These are phyloP conservation scores for Ophiostoma triangulosporum DNA, from an alignment of 2,329 filamentous ascomycete genomes.

Conservation along the genomic window DNA sequence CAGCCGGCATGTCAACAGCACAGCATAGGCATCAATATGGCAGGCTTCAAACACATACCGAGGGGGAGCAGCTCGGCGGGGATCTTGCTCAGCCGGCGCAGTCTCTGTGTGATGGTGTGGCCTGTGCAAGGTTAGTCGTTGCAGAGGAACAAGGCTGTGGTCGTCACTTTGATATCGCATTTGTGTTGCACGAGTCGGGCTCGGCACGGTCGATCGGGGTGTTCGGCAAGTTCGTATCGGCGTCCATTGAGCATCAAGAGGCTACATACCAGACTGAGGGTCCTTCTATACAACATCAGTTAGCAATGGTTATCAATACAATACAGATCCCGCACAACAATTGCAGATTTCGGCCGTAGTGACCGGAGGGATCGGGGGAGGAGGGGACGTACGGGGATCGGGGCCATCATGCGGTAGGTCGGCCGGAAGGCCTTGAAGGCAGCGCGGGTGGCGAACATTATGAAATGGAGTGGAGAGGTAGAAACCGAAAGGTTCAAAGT, in stretches of 20 bases:
- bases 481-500: neutral
- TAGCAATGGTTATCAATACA: neutral
- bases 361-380: neutral
- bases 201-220: neutral
- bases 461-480: neutral
- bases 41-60: slow-evolving; percentile 57
- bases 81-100: slow-evolving; percentile 78
- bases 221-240: neutral
- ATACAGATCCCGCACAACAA: neutral
- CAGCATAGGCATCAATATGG: no score
- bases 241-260: neutral
- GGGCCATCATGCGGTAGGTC: slow-evolving; percentile 52
- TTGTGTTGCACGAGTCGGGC: neutral
- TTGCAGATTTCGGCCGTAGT: neutral
- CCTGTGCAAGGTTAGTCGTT: slow-evolving; percentile 36
- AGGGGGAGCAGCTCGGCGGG: slow-evolving; percentile 91
- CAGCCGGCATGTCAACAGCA: neutral
- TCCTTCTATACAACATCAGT: slow-evolving; percentile 38
- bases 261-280: slow-evolving; percentile 18
- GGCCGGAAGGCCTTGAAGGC: slow-evolving; percentile 55
- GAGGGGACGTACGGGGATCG: slow-evolving; percentile 52
- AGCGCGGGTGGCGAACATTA: slow-evolving; percentile 53
- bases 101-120: slow-evolving; percentile 91
- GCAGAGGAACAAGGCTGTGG: neutral
- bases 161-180: neutral